Evolutionary conservation across 2,329 filamentous ascomycete species (phyloP), one percentile per base, ranked within the genome.

Genomic region (Berkeleyomyces basicola): DNA sequence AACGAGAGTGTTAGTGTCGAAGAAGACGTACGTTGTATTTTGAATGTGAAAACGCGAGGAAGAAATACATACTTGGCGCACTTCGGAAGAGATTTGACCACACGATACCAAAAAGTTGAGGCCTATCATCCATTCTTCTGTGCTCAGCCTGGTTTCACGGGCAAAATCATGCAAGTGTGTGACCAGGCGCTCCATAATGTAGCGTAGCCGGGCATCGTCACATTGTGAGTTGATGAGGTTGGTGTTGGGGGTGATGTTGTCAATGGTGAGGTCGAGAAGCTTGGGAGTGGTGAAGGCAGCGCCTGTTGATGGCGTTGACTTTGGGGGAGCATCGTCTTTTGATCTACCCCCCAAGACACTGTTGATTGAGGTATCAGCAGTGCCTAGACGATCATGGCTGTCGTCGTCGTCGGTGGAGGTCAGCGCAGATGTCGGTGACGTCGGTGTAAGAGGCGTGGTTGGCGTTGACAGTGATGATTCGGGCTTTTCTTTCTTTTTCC

Each of bases 91-190:
- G 60, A 82, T 88, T 70, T 90, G 78, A 1, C 87, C 87, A 0
- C 84, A 83, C 53, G 77, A 74, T 0, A 83, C 86, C 14, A 90
- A 73, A 73, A 90, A 90, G 33, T 82, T 73, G 59, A 90, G 76
- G 0, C 82, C 85, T 0, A 79, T 74, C 81, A 85, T 85, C 87
- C 87, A 90, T 74, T 91, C 87, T 2, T 80, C 74, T 3, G 83
- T 86, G 67, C 81, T 86, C 37, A 90, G 77, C 51, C 87, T 75
- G 0, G 86, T 90, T 70, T 91, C 87, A 42, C 87, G 78, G 1
- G 85, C 85, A 70, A 90, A 88, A 71, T 89, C 85, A 72, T 91
- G 87, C 0, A 90, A 73, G 71, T 90, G 87, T 1, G 80, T 80
- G 37, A 90, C 84, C 1, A 89, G 77, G 5, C 84, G 76, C 67